Conservation (phyloP, 73 alveolate genomes). For the Paramecium caudatum region DNA sequence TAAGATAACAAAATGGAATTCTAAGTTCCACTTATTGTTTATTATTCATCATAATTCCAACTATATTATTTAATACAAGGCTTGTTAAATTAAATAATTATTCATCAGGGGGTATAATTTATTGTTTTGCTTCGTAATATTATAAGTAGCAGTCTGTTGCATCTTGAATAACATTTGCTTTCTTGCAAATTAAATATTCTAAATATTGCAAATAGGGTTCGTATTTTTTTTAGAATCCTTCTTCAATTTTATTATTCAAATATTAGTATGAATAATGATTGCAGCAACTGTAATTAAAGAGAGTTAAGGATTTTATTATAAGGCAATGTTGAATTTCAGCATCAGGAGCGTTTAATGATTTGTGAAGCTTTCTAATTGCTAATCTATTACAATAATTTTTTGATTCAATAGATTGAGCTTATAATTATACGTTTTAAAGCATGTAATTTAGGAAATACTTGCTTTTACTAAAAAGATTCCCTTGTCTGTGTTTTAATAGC, state of each 20-base stretch:
- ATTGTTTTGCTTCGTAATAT: background rate
- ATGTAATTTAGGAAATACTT: no score
- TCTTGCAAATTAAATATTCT: conserved; percentile 27
- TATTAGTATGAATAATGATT: background rate
- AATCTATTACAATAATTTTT: background rate
- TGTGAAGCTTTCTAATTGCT: background rate
- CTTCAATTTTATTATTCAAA: background rate
- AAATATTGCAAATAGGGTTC: conserved; percentile 40
- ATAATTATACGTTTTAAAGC: no score
- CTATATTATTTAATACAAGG: background rate
- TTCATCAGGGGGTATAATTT: background rate
- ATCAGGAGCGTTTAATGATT: background rate
- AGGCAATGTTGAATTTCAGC: background rate
- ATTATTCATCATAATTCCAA: background rate
- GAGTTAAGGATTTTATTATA: background rate
- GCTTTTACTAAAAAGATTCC: no score
- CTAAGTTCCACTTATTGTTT: background rate
- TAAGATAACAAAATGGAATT: conserved; percentile 2
- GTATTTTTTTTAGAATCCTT: background rate
- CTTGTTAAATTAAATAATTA: background rate
- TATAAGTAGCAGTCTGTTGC: conserved; percentile 19
- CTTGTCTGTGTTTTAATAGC: background rate
- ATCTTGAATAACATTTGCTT: background rate
- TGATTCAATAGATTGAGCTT: no score
- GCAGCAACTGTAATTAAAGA: background rate